phyloP scores from a whole-genome alignment of 495 filamentous ascomycete species.

The Podospora appendiculata region DNA sequence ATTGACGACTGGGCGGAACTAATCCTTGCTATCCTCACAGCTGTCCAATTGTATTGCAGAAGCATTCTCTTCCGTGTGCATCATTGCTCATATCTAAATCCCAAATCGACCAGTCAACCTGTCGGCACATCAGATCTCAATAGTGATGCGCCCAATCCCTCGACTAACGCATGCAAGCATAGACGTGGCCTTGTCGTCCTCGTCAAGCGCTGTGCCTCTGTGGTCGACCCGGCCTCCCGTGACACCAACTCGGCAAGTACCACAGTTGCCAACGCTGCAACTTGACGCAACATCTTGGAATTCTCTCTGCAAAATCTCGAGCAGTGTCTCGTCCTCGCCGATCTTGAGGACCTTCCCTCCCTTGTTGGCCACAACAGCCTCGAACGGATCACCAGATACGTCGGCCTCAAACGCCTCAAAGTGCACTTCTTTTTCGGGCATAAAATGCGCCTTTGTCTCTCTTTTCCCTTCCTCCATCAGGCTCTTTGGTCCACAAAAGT shows the following conservation, averaged over 20 bases:
- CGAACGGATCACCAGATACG: constrained; percentile 47
- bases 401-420: constrained; percentile 48
- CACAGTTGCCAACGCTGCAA: constrained; percentile 53
- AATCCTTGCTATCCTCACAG: too few species aligned
- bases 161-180: constrained; percentile 44
- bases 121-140: constrained; percentile 28
- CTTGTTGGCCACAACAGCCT: constrained; percentile 35
- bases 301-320: constrained; percentile 31
- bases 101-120: neutral
- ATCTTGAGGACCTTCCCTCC: constrained; percentile 23
- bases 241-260: constrained; percentile 45
- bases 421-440: constrained; percentile 41
- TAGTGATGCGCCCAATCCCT: constrained; percentile 35
- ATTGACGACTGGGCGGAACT: too few species aligned
- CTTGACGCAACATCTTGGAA: constrained; percentile 39
- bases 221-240: constrained; percentile 45
- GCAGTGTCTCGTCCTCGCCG: constrained; percentile 33
- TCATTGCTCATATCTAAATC: neutral
- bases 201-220: constrained; percentile 39
- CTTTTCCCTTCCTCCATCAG: constrained; percentile 39
- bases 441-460: constrained; percentile 25
- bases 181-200: constrained; percentile 32
- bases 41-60: neutral
- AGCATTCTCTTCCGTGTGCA: neutral
- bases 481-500: constrained; percentile 45